Base-by-base conservation (phyloP, 177 flowering plant species). In the Vitis hybrid region DNA sequence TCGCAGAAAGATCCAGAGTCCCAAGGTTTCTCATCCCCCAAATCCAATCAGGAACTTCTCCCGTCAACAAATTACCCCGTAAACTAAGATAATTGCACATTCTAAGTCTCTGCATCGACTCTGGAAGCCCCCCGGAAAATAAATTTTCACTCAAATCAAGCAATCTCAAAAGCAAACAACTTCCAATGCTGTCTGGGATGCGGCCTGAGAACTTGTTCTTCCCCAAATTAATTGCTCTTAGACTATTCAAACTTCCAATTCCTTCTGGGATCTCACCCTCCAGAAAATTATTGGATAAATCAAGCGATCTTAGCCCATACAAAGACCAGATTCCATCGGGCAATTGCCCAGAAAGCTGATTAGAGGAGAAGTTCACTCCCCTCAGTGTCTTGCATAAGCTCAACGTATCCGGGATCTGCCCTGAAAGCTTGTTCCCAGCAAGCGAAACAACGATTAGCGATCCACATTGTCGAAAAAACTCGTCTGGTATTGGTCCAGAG, bases 41-140 rank as follows among this genome's bases (percentile, higher is more conserved):
- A 82, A 93, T 85, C 98, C 97, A 93, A 21, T 70, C 74, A 1
- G 93, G 98, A 64, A 93, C n/a, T 20, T 78, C 84, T 18, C 97
- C 98, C 1, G 70, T 46, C 3, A 96, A 74, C 2, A 68, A 77
- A 82, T 96, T 96, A n/a, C 83, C 85, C 9, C 65, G 67, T 48
- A 91, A 76, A 64, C 75, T 80, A 11, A 93, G 69, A 54, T 68
- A 81, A 78, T 35, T 82, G 70, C 96, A 93, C 57, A 78, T 73
- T 35, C 73, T 70, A 53, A 95, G 88, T 48, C 82, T 88, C 73
- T 74, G 81, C 83, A 93, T 65, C 52, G 98, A 85, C 63, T 80
- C 84, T 1, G 98, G 97, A 73, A 91, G 82, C 53, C 53, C 58
- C 18, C 98, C 98, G 10, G 87, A 81, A 32, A 95, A 68, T 32